A percentile compares a stretch with the other conserved stretches of the same genome.
phyloP scores from a whole-genome alignment of 1,284 basidiomycete species.

The Fereydounia khargensis region DNA sequence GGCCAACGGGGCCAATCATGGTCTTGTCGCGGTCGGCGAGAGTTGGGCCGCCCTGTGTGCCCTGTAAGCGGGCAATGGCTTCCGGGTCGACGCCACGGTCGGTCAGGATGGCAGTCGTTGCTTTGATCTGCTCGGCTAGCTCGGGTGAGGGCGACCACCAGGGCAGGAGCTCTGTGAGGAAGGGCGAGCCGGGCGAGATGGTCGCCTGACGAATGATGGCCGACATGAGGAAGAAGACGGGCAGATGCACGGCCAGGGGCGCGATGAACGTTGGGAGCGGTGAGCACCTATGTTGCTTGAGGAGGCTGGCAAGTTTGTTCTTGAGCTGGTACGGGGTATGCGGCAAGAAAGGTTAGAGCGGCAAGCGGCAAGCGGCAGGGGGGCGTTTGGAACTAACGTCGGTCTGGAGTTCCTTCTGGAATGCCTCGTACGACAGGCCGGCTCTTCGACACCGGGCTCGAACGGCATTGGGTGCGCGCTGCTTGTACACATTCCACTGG shows the following conservation, averaged over 20 bases:
- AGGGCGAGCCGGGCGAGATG: slow-evolving; percentile 23
- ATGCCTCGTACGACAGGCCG: slow-evolving; percentile 64
- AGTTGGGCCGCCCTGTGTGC: slow-evolving; percentile 45
- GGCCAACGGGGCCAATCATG: slow-evolving; percentile 42
- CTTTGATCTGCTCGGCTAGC: slow-evolving; percentile 36
- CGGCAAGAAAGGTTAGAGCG: no score
- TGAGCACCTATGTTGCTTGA: slow-evolving; percentile 37
- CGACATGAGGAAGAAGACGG: slow-evolving; percentile 46
- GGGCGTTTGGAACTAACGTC: slow-evolving; percentile 15
- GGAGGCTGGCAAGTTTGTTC: slow-evolving; percentile 30
- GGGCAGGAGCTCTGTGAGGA: slow-evolving; percentile 39
- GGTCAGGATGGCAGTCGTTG: slow-evolving; percentile 32
- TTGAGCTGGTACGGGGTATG: slow-evolving; percentile 10
- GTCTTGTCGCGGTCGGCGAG: slow-evolving; percentile 44
- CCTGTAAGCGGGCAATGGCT: slow-evolving; percentile 27
- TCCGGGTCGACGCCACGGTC: slow-evolving; percentile 46
- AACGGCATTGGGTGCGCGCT: slow-evolving; percentile 57
- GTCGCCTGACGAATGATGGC: slow-evolving; percentile 39
- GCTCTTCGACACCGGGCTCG: slow-evolving; percentile 63
- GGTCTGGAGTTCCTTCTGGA: slow-evolving; percentile 56
- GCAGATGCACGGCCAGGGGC: slow-evolving; percentile 42
- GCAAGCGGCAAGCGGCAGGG: no score
- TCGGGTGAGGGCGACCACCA: slow-evolving; percentile 50
- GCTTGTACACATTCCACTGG: slow-evolving; percentile 64
- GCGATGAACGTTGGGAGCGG: slow-evolving; percentile 40